Conservation (phyloP, 192 early-diverging fungal species). For the Coemansia javaensis region DNA sequence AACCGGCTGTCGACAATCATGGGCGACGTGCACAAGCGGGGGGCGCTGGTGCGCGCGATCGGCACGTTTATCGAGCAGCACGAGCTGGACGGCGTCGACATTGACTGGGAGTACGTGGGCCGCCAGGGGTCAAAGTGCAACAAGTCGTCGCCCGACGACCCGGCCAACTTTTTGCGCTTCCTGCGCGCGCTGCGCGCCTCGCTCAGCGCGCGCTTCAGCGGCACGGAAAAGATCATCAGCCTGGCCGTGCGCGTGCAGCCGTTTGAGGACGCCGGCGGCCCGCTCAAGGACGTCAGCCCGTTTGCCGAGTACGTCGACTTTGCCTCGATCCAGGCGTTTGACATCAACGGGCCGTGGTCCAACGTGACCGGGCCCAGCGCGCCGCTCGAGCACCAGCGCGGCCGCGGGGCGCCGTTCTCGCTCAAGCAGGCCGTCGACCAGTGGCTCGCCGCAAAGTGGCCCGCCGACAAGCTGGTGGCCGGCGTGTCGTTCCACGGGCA, state of each 20-base stretch:
- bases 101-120: conserved; percentile 65
- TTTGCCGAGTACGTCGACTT: conserved; percentile 62
- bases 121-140: conserved; percentile 57
- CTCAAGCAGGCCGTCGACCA: conserved; percentile 45
- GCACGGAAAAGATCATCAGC: conserved; percentile 53
- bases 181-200: conserved; percentile 40
- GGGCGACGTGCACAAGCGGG: conserved; percentile 48
- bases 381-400: conserved; percentile 43
- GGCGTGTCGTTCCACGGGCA: conserved; percentile 63
- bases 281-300: conserved; percentile 53
- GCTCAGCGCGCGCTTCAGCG: conserved; percentile 23
- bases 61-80: conserved; percentile 52
- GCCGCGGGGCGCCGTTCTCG: conserved; percentile 38
- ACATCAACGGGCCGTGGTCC: conserved; percentile 59
- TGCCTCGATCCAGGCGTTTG: conserved; percentile 68
- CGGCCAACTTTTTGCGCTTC: conserved; percentile 37
- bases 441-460: conserved; percentile 61
- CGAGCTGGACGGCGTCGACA: conserved; percentile 60
- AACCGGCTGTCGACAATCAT: conserved; percentile 58
- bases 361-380: conserved; percentile 60
- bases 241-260: conserved; percentile 61
- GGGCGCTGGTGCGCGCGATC: conserved; percentile 57
- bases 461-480: conserved; percentile 56
- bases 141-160: conserved; percentile 39
- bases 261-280: conserved; percentile 51